Evolutionary conservation across 108 stramenopile genomes (phyloP), one percentile per base, ranked within the genome.

Genomic region (Cyclotella kingstonii): DNA sequence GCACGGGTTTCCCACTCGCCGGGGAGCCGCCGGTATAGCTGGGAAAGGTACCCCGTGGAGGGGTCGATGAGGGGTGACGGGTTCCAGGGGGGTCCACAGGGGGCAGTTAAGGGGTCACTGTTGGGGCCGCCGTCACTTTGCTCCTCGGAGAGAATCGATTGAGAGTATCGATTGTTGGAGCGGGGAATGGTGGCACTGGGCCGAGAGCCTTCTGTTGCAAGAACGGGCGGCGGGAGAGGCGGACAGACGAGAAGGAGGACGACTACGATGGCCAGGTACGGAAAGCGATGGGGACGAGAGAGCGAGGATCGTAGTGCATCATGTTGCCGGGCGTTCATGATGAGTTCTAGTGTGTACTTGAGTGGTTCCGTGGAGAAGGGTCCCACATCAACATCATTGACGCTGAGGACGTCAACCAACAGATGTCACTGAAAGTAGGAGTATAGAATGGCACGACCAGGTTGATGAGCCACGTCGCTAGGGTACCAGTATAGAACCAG

Each of bases 1-100:
- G 72, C 69, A 25, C 79, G 66, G 9, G 39, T 56, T 77, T 93
- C 91, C 86, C 87, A 89, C 17, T 85, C 84, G 26, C 87, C 87
- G 8, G 86, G 83, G 23, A 77, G 55, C 22, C 85, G 75, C 34
- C 40, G 54, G 54, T 84, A 93, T 15, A 63, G 53, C 8, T 56
- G 42, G 11, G 49, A 33, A 14, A 91, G 59, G 62, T 86, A 94
- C 18, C 90, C 93, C 39, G 84, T 50, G 43, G 9, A 11, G 38
- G 60, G 70, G 50, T 86, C 77, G 47, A 94, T 94, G 43, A 74
- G 66, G 23, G 81, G 69, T 8, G 80, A 81, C 28, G 87, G 81
- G 59, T 87, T 91, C 93, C 93, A 94, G 9, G 89, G 87, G 10
- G 85, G 91, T 22, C 17, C 15, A 17, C 29, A 31, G 54, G 65